These are phyloP conservation scores for Gossypium ekmanianum DNA, from an alignment of 345 rosid species.

Conservation along the genomic window DNA sequence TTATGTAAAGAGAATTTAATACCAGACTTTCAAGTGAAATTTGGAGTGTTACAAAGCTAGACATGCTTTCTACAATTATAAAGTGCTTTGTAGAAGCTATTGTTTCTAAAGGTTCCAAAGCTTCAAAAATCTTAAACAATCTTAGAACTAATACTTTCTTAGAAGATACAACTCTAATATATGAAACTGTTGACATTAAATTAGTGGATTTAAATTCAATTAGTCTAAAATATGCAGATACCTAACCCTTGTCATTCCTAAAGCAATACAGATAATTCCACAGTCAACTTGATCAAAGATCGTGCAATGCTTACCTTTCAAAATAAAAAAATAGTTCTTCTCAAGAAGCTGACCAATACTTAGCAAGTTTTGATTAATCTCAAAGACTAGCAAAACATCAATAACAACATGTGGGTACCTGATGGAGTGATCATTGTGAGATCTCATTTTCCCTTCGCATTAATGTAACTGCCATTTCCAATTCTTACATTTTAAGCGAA, in stretches of 20 bases:
- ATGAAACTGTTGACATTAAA: not conserved
- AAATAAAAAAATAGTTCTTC: not conserved
- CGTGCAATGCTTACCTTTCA: too few species aligned
- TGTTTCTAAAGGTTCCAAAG: not conserved
- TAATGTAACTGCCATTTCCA: not conserved
- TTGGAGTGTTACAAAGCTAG: too few species aligned
- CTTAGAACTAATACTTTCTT: not conserved
- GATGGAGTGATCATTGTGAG: not conserved
- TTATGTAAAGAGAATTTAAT: not conserved
- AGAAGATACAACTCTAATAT: not conserved
- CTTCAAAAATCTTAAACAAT: not conserved
- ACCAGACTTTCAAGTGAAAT: not conserved
- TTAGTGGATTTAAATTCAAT: too few species aligned
- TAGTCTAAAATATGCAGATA: too few species aligned
- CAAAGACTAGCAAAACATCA: not conserved
- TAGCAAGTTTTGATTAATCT: not conserved
- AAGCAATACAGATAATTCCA: not conserved
- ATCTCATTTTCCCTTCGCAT: not conserved
- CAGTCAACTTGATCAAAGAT: not conserved
- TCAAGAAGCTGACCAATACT: not conserved
- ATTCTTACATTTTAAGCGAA: too few species aligned
- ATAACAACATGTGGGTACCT: not conserved
- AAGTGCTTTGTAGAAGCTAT: not conserved
- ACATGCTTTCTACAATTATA: not conserved
- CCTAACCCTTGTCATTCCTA: too few species aligned